Percentiles rank a stretch among this genome's conserved stretches.
Conservation (phyloP, 2,329 filamentous ascomycete genomes). For the Arthrobotrys iridis region DNA sequence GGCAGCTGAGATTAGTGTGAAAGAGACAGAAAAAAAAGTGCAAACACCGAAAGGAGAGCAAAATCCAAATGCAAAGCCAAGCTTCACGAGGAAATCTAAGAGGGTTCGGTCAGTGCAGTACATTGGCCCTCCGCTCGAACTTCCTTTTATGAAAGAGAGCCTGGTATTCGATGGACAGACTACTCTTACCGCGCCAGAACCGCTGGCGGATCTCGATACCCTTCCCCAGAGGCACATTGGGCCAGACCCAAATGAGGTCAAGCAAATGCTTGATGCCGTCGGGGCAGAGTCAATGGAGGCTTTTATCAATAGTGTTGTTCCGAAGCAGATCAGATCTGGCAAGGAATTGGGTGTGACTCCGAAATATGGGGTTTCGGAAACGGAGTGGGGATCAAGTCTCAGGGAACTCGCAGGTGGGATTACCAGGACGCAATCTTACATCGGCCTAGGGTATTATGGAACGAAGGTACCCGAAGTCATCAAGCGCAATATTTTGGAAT, state of each 20-base stretch:
- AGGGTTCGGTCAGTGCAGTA: background rate
- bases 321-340: slow-evolving; percentile 77
- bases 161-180: slow-evolving; percentile 13
- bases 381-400: slow-evolving; percentile 68
- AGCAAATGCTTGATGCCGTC: slow-evolving; percentile 81
- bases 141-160: slow-evolving; percentile 29
- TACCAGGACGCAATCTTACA: slow-evolving; percentile 73
- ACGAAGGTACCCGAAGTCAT: slow-evolving; percentile 90
- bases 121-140: background rate
- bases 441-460: slow-evolving; percentile 87
- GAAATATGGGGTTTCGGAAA: slow-evolving; percentile 68
- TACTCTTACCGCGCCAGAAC: background rate
- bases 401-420: slow-evolving; percentile 71
- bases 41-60: background rate
- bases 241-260: slow-evolving; percentile 74
- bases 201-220: slow-evolving; percentile 62
- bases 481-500: slow-evolving; percentile 90
- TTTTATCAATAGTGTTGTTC: slow-evolving; percentile 85
- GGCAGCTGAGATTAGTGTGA: background rate
- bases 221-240: slow-evolving; percentile 90
- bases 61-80: background rate
- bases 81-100: background rate
- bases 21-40: background rate
- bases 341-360: slow-evolving; percentile 70
- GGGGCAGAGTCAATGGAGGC: slow-evolving; percentile 75